Percentiles rank a stretch among this genome's conserved stretches.
Evolutionary conservation across 1,284 basidiomycete genomes (phyloP).

Genomic region (Porogramme epimiltina): DNA sequence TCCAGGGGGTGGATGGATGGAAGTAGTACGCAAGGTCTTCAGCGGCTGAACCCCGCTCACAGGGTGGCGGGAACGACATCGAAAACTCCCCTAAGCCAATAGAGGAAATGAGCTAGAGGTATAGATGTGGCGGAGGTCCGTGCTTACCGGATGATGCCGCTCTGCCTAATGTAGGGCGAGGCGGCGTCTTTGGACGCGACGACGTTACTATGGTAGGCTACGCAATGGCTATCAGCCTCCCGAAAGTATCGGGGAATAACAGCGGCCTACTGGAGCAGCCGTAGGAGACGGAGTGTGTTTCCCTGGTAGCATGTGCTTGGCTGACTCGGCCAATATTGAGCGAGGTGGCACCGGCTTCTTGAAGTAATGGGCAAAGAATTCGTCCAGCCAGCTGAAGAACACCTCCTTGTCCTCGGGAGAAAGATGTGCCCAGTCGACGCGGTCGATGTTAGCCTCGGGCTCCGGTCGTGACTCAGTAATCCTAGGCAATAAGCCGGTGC

Average conservation of each 20-base stretch:
- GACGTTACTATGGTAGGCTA: conserved; percentile 16
- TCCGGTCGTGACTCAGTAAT: background rate
- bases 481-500: background rate
- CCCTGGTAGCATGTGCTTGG: conserved; percentile 7
- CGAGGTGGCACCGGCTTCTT: conserved; percentile 16
- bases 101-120: no score
- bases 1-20: conserved; percentile 42
- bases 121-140: no score
- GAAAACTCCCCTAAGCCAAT: no score
- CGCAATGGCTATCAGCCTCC: background rate
- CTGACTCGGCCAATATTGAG: conserved; percentile 1
- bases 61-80: conserved; percentile 36
- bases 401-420: conserved; percentile 64
- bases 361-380: conserved; percentile 63
- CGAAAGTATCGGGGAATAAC: no score
- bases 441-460: conserved; percentile 12
- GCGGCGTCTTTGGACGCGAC: conserved; percentile 14
- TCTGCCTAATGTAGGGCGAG: conserved; percentile 3
- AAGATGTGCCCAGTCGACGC: conserved; percentile 71
- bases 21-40: conserved; percentile 49
- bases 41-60: conserved; percentile 32
- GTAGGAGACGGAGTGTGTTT: conserved; percentile 14
- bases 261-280: conserved; percentile 9
- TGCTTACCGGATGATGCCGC: background rate
- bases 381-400: conserved; percentile 78